Evolutionary conservation across 768 basidiomycete genomes (phyloP).

Genomic region (Filobasidium wieringae): DNA sequence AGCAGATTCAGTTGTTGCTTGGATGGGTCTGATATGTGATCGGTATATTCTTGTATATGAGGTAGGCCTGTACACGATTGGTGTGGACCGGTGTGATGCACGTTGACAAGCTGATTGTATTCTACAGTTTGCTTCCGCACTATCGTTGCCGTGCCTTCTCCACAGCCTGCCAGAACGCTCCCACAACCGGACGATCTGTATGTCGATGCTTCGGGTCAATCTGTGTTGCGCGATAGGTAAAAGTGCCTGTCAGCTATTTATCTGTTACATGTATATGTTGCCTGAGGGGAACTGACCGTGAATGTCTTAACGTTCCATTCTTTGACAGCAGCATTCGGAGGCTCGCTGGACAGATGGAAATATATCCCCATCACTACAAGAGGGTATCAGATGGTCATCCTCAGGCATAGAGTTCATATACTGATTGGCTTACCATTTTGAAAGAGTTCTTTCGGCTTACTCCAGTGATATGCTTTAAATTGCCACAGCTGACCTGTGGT

Average conservation of each 20-base stretch:
- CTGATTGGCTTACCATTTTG: slow-evolving; percentile 71
- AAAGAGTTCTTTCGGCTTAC: slow-evolving; percentile 79
- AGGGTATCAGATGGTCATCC: too few relatives aligned
- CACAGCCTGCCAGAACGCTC: slow-evolving; percentile 73
- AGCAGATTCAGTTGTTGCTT: too few relatives aligned
- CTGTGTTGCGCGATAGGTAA: slow-evolving; percentile 43
- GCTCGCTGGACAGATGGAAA: slow-evolving; percentile 87
- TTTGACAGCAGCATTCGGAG: slow-evolving; percentile 72
- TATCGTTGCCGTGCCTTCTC: slow-evolving; percentile 1
- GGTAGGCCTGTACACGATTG: too few relatives aligned
- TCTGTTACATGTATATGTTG: not conserved
- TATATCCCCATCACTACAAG: slow-evolving; percentile 81
- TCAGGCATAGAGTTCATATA: slow-evolving; percentile 18
- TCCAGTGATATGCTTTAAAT: slow-evolving; percentile 94
- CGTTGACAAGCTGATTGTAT: too few relatives aligned
- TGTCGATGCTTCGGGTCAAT: slow-evolving; percentile 83
- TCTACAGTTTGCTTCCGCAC: too few relatives aligned
- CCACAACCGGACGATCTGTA: slow-evolving; percentile 85
- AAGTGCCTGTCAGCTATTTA: not conserved
- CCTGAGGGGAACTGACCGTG: slow-evolving; percentile 49
- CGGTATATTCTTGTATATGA: too few relatives aligned
- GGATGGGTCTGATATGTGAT: too few relatives aligned
- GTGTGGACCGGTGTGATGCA: too few relatives aligned
- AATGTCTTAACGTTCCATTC: slow-evolving; percentile 97
- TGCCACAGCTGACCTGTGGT: slow-evolving; percentile 99